These are phyloP conservation scores for Aspergillus clavatus DNA, from an alignment of 2,329 filamentous ascomycete genomes.

Conservation along the genomic window DNA sequence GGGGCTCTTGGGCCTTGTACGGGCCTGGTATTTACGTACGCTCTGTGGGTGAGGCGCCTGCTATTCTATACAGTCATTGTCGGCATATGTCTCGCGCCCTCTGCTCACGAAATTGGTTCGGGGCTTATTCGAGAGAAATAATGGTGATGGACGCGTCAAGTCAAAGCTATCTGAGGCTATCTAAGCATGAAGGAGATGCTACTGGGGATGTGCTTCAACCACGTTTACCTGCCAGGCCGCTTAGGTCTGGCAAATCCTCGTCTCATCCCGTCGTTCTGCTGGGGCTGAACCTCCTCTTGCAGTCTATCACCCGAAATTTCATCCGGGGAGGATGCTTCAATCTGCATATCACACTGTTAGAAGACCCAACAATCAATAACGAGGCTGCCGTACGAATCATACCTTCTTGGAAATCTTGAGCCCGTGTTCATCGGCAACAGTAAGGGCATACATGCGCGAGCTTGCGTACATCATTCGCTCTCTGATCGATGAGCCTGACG, in stretches of 20 bases:
- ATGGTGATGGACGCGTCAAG: background rate
- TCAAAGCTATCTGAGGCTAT: background rate
- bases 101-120: background rate
- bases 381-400: conserved; percentile 11
- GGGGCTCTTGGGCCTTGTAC: conserved; percentile 8
- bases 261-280: conserved; percentile 44
- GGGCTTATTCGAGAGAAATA: background rate
- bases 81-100: background rate
- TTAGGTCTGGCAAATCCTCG: conserved; percentile 60
- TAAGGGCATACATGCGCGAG: conserved; percentile 51
- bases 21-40: conserved; percentile 2
- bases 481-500: conserved; percentile 56
- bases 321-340: conserved; percentile 56
- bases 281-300: conserved; percentile 50
- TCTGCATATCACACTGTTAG: conserved; percentile 29
- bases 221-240: conserved; percentile 50
- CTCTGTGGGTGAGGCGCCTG: background rate
- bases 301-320: conserved; percentile 53
- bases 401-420: conserved; percentile 55
- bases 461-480: conserved; percentile 63
- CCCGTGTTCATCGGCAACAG: conserved; percentile 51
- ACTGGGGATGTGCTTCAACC: background rate
- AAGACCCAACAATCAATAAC: conserved; percentile 4
- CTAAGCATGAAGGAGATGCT: background rate
- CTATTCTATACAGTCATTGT: background rate